Evolutionary conservation across 805 yeast genomes (phyloP), one percentile per base, ranked within the genome.

Genomic region (Cyberlindnera galapagoensis): DNA sequence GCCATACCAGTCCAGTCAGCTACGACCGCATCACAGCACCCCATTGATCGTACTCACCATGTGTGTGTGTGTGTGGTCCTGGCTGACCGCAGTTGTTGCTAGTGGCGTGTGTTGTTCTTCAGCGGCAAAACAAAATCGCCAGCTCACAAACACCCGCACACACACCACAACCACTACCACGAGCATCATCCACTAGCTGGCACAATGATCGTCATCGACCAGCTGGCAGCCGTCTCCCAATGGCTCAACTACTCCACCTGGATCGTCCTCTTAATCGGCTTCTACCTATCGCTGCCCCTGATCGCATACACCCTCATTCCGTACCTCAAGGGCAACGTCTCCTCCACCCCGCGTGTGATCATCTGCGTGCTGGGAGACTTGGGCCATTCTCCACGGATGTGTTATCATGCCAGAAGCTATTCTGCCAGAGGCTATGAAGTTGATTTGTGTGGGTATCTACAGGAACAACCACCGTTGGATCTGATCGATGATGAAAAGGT

Each of bases 341-440:
- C 62, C 6, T 42, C 57, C 5, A 56, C 65, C 38, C 74, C 67
- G 40, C 71, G 85, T 32, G 76, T 85, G 6, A 68, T 82, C 8
- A 75, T 92, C 13, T 69, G 85, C 41, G 98, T 92, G 3, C 61
- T 92, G 13, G 98, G 98, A 2, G 97, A 90, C 52, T 52, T 92
- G 33, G 96, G 95, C 10, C 94, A 87, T 51, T 88, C 97, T 1
- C 98, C 98, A 6, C 67, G 98, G 38, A 92, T 90, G 82, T 71
- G 80, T 44, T 83, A 90, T 57, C 98, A 92, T 54, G 95, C 94
- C 0, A 60, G 67, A 36, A 80, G 90, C 34, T 76, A 92, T 46
- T 70, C 81, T n/a, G 49, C 57, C 2, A 57, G 62, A 12, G 92
- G 87, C 0, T 81, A 78, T 55, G 63, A 66, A 28, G 97, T 92